Evolutionary conservation across 2,329 filamentous ascomycete genomes (phyloP).

Genomic region (Talaromyces rugulosus): DNA sequence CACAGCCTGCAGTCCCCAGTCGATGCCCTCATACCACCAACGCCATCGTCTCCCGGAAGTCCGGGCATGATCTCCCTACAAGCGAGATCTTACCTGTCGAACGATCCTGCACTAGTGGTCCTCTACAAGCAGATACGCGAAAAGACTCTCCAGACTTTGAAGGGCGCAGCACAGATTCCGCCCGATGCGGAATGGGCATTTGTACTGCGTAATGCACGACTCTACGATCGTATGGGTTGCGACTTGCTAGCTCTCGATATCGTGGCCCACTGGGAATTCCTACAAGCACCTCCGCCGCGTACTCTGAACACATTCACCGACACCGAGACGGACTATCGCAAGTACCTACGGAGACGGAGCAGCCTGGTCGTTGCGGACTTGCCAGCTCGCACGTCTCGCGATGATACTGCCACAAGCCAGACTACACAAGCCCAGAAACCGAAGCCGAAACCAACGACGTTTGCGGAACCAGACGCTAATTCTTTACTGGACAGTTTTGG

Average conservation of each 20-base stretch:
- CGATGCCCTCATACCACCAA: slow-evolving; percentile 57
- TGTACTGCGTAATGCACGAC: slow-evolving; percentile 74
- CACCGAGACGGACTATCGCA: slow-evolving; percentile 56
- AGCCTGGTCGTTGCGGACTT: slow-evolving; percentile 75
- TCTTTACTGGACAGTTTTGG: slow-evolving; percentile 91
- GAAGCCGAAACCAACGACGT: slow-evolving; percentile 64
- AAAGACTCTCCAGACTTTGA: slow-evolving; percentile 75
- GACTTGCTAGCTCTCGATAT: slow-evolving; percentile 84
- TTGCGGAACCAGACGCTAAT: slow-evolving; percentile 87
- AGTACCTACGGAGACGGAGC: slow-evolving; percentile 65
- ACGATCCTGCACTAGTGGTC: slow-evolving; percentile 84
- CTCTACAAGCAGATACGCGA: slow-evolving; percentile 82
- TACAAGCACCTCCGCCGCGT: slow-evolving; percentile 21
- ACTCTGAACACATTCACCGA: slow-evolving; percentile 22
- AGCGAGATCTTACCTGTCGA: slow-evolving; percentile 76
- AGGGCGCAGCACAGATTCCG: slow-evolving; percentile 76
- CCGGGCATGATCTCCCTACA: slow-evolving; percentile 57
- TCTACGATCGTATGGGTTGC: slow-evolving; percentile 90
- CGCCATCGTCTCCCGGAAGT: slow-evolving; percentile 54
- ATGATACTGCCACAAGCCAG: slow-evolving; percentile 26
- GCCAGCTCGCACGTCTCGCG: slow-evolving; percentile 17
- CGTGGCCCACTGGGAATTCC: slow-evolving; percentile 52
- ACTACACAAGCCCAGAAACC: slow-evolving; percentile 16
- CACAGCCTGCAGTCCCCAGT: slow-evolving; percentile 62
- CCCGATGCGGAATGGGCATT: slow-evolving; percentile 83